A percentile compares a stretch with the other conserved stretches of the same genome.
Conservation (phyloP, 2,329 filamentous ascomycete genomes). For the Colletotrichum australisinense region DNA sequence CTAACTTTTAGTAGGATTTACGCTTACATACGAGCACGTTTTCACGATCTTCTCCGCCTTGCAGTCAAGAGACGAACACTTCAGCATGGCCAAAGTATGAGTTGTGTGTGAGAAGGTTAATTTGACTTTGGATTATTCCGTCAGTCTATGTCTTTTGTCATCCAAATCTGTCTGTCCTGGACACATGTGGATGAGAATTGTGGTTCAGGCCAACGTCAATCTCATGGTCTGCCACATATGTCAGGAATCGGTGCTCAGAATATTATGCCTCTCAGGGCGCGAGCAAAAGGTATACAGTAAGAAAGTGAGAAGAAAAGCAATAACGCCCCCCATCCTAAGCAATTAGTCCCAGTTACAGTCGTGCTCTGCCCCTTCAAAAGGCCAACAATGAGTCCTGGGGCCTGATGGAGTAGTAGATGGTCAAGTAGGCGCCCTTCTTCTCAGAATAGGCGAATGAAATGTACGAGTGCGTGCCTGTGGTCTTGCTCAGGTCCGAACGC, state of each 20-base stretch:
- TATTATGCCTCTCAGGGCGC: neutral
- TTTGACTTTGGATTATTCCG: neutral
- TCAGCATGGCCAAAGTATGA: neutral
- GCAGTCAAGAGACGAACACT: neutral
- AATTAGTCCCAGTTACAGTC: neutral
- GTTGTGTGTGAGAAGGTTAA: neutral
- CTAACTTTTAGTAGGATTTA: neutral
- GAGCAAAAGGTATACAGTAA: neutral
- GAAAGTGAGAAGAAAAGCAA: neutral
- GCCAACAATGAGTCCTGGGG: conserved; percentile 26
- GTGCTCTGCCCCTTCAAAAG: conserved; percentile 1
- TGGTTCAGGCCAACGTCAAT: neutral
- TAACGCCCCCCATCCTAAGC: neutral
- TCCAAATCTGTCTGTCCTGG: neutral
- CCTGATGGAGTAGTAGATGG: conserved; percentile 38
- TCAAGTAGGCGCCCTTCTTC: conserved; percentile 37
- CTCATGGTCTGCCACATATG: neutral
- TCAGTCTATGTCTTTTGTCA: neutral
- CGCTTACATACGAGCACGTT: neutral
- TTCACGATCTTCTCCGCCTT: neutral
- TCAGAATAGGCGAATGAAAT: conserved; percentile 37
- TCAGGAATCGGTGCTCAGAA: neutral
- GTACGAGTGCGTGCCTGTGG: conserved; percentile 35
- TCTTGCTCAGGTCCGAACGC: conserved; percentile 15
- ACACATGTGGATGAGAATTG: neutral